A percentile compares a stretch with the other conserved stretches of the same genome.
These are phyloP conservation scores for Inga laurina DNA, from an alignment of 306 rosid genomes.

Conservation along the genomic window DNA sequence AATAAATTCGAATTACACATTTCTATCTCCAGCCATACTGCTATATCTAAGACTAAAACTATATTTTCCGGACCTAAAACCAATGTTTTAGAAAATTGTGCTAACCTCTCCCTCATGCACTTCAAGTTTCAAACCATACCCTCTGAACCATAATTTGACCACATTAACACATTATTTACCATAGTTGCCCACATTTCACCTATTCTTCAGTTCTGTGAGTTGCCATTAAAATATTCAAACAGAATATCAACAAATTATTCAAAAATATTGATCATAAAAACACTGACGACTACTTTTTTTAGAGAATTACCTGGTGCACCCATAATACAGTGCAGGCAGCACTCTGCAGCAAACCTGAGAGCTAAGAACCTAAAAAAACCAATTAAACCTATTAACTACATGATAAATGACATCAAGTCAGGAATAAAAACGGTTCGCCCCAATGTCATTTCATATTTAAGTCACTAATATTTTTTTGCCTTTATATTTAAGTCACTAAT, in stretches of 20 bases:
- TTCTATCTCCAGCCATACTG: background rate
- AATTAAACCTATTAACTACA: slow-evolving; percentile 5
- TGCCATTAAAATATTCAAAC: background rate
- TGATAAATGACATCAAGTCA: background rate
- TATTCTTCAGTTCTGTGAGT: background rate
- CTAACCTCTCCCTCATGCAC: background rate
- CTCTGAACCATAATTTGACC: background rate
- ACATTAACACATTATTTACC: background rate
- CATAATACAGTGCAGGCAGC: slow-evolving; percentile 96
- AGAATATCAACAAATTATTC: background rate
- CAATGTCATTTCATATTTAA: slow-evolving; percentile 1
- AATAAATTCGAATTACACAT: background rate
- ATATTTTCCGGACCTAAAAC: background rate
- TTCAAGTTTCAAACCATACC: background rate
- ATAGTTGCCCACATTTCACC: background rate
- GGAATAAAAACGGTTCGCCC: background rate
- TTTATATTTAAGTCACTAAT: slow-evolving; percentile 9
- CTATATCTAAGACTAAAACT: background rate
- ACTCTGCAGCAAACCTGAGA: slow-evolving; percentile 89
- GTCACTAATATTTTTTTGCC: background rate
- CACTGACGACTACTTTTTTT: background rate
- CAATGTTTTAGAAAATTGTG: background rate
- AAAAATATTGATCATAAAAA: background rate
- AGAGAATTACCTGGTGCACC: slow-evolving; percentile 80
- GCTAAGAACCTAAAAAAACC: slow-evolving; percentile 67